Base-by-base conservation (phyloP, 176 grass and related monocot species). In the Calamus simplicifolius region DNA sequence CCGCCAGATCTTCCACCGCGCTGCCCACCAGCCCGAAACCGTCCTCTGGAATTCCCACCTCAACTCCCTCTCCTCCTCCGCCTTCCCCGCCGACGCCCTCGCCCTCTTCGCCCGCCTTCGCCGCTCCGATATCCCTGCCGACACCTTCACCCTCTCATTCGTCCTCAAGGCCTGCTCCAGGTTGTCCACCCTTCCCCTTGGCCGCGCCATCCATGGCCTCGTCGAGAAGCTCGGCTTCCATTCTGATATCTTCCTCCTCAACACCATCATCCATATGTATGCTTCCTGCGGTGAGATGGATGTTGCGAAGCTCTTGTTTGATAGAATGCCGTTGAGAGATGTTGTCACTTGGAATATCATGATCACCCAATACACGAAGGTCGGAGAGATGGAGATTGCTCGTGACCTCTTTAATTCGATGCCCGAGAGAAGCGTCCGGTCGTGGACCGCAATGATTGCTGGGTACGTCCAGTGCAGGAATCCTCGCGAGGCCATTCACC, bases 191-290 rank as follows among this genome's bases (percentile, higher is more conserved):
- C 18, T 69, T 16, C 18, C 6, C 48, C n/a, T 60, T 2, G 74
- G 74, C 58, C 56, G 48, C 27, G 64, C 48, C 16, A 8, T 77
- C 18, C 65, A 77, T 35, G 57, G 18, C 14, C 50, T 67, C 6
- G 48, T 69, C 50, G 56, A 77, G 65, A 77, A 77, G 57, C 55
- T 72, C 18, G 67, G 52, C 14, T 52, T 59, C 4, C 43, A 27
- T 19, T 65, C 13, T 18, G 51, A 79, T 48, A 16, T 72, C 27
- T 72, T 71, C 29, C 59, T 82, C 31, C 55, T 54, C 17, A 75
- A 81, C 54, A 69, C 78, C 48, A 16, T 81, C 43, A 28, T 82
- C 52, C 67, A 82, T 17, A 49, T 82, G 59, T 72, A 82, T 18
- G 67, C 64, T 18, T 71, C 67, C 12, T 59, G 49, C 12, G 54